Evolutionary conservation across 2,329 filamentous ascomycete genomes (phyloP), one percentile per base, ranked within the genome.

Genomic region (Curvularia verruculosa): DNA sequence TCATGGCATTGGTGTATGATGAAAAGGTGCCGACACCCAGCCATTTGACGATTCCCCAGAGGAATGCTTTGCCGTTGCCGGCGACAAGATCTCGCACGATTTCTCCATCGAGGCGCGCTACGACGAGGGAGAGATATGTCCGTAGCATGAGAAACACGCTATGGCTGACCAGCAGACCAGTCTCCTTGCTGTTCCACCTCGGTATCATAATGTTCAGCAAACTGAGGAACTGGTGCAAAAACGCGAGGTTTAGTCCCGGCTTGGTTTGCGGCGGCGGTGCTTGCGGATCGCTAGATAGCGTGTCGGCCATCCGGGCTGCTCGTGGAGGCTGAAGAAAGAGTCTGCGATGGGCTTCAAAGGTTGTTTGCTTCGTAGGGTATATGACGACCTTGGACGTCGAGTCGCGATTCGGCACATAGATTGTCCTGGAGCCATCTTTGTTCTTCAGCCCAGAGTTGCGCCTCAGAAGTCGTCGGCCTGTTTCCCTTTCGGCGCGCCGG

Each of bases 1-100:
- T 99, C 90, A 96, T 97, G 52, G 94, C 92, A 76, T 99, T 99
- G 49, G 94, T 97, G 73, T 99, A 99, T 0, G 94, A 96, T 8
- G 93, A 94, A 62, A 98, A 88, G 2, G 90, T 91, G 40, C 95
- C 95, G 34, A 99, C 88, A 3, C 94, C 92, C 64, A 93, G 92
- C 95, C 95, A 99, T 82, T 98, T 97, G 47, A 89, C 75, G 45
- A 99, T 89, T 5, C 95, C 95, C 87, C 89, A 90, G 8, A 95
- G 80, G 74, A 99, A 99, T 0, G 87, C 84, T 68, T 88, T 92
- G 18, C 94, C 94, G 69, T 97, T 93, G 9, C 95, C 95, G 9
- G 91, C 92, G n/a, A 99, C 94, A 23, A 99, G 80, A 78, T 99
- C 95, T 60, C 95, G 86, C 23, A 99, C 95, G 71, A 99, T 96